These are phyloP conservation scores for Candida ascalaphidarum DNA, from an alignment of 805 yeast genomes.

Conservation along the genomic window DNA sequence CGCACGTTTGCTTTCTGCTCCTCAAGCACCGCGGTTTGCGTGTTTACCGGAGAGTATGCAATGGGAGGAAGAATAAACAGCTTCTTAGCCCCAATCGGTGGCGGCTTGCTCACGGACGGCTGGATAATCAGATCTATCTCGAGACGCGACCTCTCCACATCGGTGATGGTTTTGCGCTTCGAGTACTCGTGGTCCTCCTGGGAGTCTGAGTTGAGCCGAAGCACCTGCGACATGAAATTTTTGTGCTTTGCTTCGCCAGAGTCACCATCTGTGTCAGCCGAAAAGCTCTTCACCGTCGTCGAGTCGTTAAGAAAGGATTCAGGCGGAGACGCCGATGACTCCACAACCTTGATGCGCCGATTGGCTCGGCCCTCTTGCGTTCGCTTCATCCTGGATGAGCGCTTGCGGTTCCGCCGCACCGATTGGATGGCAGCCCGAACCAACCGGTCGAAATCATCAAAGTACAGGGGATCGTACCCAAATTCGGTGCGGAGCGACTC, in stretches of 20 bases:
- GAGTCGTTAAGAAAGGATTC: background rate
- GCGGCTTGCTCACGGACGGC: no score
- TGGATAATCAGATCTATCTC: constrained; percentile 41
- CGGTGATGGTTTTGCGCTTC: constrained; percentile 16
- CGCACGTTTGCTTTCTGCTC: no score
- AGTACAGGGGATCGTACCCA: constrained; percentile 48
- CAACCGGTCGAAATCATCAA: constrained; percentile 75
- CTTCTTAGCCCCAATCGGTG: background rate
- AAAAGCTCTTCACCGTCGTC: no score
- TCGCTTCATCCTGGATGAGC: constrained; percentile 31
- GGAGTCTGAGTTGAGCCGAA: constrained; percentile 23
- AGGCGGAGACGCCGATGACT: background rate
- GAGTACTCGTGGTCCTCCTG: constrained; percentile 29
- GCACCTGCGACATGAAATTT: constrained; percentile 25
- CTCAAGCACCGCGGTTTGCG: background rate
- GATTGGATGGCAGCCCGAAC: constrained; percentile 93
- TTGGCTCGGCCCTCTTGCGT: constrained; percentile 4
- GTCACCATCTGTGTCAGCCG: background rate
- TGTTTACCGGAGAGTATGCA: constrained; percentile 1
- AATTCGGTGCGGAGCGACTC: constrained; percentile 70
- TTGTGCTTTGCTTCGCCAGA: background rate
- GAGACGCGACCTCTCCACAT: constrained; percentile 32
- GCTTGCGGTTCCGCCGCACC: constrained; percentile 77
- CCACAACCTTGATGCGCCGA: constrained; percentile 1
- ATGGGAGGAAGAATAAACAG: constrained; percentile 6